These are phyloP conservation scores for Centaurea solstitialis DNA, from an alignment of 129 eudicot genomes.

Conservation along the genomic window DNA sequence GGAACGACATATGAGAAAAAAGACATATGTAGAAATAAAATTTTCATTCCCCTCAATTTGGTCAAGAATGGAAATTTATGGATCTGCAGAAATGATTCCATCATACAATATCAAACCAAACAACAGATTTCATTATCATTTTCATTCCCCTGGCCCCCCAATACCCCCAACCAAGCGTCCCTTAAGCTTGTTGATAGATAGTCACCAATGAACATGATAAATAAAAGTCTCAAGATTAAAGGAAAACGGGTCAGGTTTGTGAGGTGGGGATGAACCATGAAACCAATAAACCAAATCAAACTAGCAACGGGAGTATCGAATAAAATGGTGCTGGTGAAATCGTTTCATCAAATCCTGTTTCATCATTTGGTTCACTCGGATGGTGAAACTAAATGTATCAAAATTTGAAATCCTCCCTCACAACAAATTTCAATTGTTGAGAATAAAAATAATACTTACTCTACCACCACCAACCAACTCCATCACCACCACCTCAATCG, in stretches of 20 bases:
- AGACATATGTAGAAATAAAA: too few relatives aligned
- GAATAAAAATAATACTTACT: background rate
- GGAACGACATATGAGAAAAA: too few relatives aligned
- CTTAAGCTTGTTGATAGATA: too few relatives aligned
- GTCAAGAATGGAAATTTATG: too few relatives aligned
- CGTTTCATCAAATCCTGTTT: background rate
- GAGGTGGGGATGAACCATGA: background rate
- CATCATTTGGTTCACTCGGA: background rate
- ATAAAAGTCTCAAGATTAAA: background rate
- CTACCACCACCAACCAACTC: background rate
- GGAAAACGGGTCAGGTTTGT: background rate
- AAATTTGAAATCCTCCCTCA: background rate
- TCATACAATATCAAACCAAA: too few relatives aligned
- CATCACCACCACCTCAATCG: background rate
- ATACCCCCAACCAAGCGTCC: too few relatives aligned
- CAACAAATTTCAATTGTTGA: background rate
- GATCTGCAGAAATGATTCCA: too few relatives aligned
- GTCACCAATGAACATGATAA: too few relatives aligned
- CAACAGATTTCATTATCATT: too few relatives aligned
- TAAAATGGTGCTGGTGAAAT: background rate
- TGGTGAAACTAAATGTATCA: background rate
- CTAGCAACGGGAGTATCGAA: background rate
- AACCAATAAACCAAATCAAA: background rate
- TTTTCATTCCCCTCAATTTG: too few relatives aligned
- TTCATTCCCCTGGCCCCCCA: too few relatives aligned